phyloP scores from a whole-genome alignment of 169 alveolate species.

The Plasmodium vivax region DNA sequence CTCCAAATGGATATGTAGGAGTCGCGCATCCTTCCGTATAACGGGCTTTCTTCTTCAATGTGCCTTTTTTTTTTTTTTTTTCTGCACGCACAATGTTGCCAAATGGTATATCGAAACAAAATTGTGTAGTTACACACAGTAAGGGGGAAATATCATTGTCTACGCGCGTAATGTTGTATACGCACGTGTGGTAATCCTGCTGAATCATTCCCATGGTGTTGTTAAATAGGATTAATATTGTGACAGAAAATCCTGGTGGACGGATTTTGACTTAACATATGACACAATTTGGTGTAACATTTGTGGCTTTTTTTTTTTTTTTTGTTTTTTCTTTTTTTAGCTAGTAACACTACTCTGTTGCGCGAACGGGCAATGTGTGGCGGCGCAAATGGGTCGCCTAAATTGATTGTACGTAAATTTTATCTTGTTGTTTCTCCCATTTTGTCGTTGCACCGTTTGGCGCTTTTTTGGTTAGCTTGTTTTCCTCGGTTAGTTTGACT shows the following conservation, averaged over 20 bases:
- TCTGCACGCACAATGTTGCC: not conserved
- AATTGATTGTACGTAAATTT: not conserved
- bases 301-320: not conserved
- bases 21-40: not conserved
- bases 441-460: not conserved
- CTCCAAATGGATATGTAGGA: slow-evolving; percentile 9
- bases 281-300: not conserved
- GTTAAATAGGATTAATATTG: not conserved
- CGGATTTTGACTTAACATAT: not conserved
- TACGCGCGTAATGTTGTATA: not conserved
- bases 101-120: not conserved
- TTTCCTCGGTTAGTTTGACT: not conserved
- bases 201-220: not conserved
- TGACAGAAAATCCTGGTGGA: not conserved
- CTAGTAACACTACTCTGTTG: slow-evolving; percentile 1
- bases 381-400: slow-evolving; percentile 1
- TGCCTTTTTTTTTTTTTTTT: slow-evolving; percentile 12
- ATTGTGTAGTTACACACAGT: slow-evolving; percentile 61
- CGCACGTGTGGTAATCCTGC: not conserved
- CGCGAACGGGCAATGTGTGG: not conserved
- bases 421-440: slow-evolving; percentile 1
- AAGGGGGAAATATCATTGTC: not conserved
- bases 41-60: not conserved
- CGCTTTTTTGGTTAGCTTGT: not conserved
- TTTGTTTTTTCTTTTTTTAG: not conserved